Base-by-base conservation (phyloP, 768 basidiomycete species). In the Suillus subaureus region DNA sequence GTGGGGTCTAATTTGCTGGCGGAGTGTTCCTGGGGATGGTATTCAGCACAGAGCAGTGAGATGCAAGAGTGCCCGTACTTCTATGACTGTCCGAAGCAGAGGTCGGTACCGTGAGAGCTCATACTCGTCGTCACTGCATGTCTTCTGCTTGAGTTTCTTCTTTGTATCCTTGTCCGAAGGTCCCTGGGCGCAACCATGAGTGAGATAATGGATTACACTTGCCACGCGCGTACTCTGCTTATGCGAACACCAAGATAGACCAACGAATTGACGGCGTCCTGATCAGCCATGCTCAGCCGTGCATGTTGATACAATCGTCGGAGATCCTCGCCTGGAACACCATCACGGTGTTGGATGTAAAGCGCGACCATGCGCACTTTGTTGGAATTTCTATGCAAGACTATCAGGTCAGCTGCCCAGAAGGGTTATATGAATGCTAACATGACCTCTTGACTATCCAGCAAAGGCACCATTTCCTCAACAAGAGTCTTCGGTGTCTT, bases 301-400 rank as follows among this genome's bases (percentile, higher is more conserved):
- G 97, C 97, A 75, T 99, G 97, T 73, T 99, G 96, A 76, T 96
- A 99, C 64, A 99, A 77, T 64, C 97, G 84, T 66, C 96, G 87
- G 63, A 94, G 89, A 78, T 99, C 97, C 74, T 99, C 97, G 61
- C 98, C 96, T n/a, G 97, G 96, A 23, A 99, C 97, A 45, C 97
- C 97, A 71, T 99, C 97, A 35, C 96, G 89, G 76, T 89, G 85
- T 75, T 97, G 90, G 70, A 99, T 93, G 75, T 99, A 99, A 35
- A 99, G 82, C 21, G 97, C 94, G 65, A 99, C 92, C 70, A 99
- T 91, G 51, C 97, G 92, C 49, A 98, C 94, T 84, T 99, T 99
- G 78, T 95, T 96, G 60, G 83, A 78, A 71, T 93, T 93, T 61
- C 94, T 97, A 73, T 28, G 33, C 12, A 37, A 12, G 16, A 35